Evolutionary conservation across 768 basidiomycete species (phyloP).

Genomic region (Kwoniella dendrophila): DNA sequence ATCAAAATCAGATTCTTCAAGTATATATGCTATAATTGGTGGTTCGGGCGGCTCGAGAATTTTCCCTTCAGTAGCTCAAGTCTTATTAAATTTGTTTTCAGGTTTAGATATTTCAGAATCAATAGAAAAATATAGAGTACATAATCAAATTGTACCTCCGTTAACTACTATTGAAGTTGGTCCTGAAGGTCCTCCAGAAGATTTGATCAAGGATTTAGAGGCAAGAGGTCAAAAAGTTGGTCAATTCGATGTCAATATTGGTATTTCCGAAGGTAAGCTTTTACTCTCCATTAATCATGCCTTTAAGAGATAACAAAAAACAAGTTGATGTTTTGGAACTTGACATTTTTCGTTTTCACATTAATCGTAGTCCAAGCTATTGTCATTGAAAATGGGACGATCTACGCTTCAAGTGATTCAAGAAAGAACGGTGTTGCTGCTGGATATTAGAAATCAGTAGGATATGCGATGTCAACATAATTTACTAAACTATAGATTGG

Average conservation of each 20-base stretch:
- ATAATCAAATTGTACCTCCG: conserved; percentile 80
- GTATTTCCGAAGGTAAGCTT: conserved; percentile 48
- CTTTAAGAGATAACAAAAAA: no score
- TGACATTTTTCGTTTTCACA: no score
- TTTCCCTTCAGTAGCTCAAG: conserved; percentile 76
- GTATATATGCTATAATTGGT: conserved; percentile 73
- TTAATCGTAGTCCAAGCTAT: conserved; percentile 63
- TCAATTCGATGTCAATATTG: conserved; percentile 69
- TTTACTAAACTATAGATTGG: no score
- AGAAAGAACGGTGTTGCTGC: conserved; percentile 90
- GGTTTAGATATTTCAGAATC: conserved; percentile 77
- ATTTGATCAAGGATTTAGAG: conserved; percentile 64
- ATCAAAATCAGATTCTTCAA: not conserved
- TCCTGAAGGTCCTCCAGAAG: conserved; percentile 59
- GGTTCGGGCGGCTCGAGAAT: conserved; percentile 88
- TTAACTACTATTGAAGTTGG: conserved; percentile 54
- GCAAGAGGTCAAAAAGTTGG: conserved; percentile 72
- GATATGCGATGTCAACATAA: no score
- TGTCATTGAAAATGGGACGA: conserved; percentile 63
- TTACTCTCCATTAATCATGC: not conserved
- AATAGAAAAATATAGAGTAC: conserved; percentile 80
- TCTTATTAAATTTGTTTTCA: conserved; percentile 71
- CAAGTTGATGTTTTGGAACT: no score
- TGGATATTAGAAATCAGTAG: conserved; percentile 64
- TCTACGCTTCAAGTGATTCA: conserved; percentile 85